These are phyloP conservation scores for Diplodia corticola DNA, from an alignment of 2,329 filamentous ascomycete species.

Conservation along the genomic window DNA sequence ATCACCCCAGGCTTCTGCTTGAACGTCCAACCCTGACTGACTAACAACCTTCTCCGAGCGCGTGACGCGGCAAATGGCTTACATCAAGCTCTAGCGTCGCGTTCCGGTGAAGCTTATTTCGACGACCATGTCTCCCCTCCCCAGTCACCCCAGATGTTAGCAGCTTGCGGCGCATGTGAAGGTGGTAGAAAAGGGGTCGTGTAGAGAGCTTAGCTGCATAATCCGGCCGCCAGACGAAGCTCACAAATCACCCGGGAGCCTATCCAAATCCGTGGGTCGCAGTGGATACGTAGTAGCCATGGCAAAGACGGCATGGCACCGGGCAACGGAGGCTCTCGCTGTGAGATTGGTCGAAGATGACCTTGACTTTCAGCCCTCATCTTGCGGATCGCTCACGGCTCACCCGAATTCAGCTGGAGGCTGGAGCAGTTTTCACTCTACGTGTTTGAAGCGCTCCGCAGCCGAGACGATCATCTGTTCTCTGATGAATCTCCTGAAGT, in stretches of 20 bases:
- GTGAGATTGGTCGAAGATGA: background rate
- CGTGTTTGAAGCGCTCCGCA: background rate
- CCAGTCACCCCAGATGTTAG: too few species aligned
- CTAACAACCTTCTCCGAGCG: too few species aligned
- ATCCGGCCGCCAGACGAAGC: too few species aligned
- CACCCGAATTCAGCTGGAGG: too few species aligned
- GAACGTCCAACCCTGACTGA: too few species aligned
- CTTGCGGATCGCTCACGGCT: too few species aligned
- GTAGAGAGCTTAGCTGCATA: background rate
- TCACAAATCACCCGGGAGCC: background rate
- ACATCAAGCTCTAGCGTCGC: background rate
- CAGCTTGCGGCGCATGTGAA: background rate
- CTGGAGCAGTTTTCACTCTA: background rate
- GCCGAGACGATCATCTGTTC: background rate
- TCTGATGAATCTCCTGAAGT: background rate
- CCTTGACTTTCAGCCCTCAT: background rate
- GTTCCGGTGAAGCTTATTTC: too few species aligned
- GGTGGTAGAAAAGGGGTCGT: background rate
- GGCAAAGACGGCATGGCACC: background rate
- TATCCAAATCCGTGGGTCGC: background rate
- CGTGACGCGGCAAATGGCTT: too few species aligned
- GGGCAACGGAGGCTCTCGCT: background rate
- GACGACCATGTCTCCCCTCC: too few species aligned
- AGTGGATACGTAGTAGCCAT: background rate
- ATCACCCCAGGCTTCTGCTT: too few species aligned